Evolutionary conservation across 208 protist species (phyloP).

Genomic region (Blastocrithidia nonstop): DNA sequence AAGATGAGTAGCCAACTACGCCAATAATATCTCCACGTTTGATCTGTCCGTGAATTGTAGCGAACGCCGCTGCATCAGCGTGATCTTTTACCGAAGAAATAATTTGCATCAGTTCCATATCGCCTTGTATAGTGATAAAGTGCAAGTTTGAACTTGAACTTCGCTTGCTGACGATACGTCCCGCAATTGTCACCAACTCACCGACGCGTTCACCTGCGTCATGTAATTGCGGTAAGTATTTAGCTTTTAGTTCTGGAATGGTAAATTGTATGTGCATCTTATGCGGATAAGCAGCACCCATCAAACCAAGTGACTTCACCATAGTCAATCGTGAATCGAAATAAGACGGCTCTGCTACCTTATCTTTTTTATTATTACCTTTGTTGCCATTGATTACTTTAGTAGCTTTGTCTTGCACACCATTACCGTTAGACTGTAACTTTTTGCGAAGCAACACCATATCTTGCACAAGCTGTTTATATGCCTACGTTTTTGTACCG

Average conservation of each 20-base stretch:
- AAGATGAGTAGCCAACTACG: conserved; percentile 81
- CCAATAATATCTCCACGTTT: conserved; percentile 98
- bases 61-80: conserved; percentile 58
- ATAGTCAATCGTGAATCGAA: conserved; percentile 76
- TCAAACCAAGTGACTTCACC: conserved; percentile 72
- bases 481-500: conserved; percentile 37
- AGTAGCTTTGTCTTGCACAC: conserved; percentile 7
- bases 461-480: conserved; percentile 49
- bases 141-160: conserved; percentile 87
- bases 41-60: conserved; percentile 69
- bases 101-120: conserved; percentile 92
- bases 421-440: conserved; percentile 21
- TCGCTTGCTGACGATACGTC: conserved; percentile 69
- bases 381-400: conserved; percentile 13
- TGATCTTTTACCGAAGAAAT: conserved; percentile 61
- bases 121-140: conserved; percentile 94
- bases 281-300: conserved; percentile 94
- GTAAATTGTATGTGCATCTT: conserved; percentile 89
- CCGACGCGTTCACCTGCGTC: conserved; percentile 24
- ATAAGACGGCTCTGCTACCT: conserved; percentile 49
- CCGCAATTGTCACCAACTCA: conserved; percentile 77
- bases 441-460: conserved; percentile 54
- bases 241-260: conserved; percentile 78
- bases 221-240: conserved; percentile 45
- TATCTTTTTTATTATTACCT: conserved; percentile 25